Evolutionary conservation across 352 stramenopile genomes (phyloP).

Genomic region (Pythium plurisporium): DNA sequence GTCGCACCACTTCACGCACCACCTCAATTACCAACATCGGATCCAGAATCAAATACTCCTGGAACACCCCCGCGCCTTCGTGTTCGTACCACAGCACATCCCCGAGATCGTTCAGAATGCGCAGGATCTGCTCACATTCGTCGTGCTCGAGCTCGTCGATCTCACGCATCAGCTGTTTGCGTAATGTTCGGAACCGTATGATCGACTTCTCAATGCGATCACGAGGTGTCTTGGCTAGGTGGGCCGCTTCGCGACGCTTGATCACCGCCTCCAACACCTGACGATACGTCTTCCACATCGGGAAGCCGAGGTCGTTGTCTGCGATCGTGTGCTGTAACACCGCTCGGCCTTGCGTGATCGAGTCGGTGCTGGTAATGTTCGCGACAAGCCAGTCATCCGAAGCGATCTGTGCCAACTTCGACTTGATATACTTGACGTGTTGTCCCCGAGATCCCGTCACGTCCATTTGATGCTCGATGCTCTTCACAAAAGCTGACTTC

Average conservation of each 20-base stretch:
- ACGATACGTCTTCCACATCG: slow-evolving; percentile 17
- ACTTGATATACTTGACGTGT: not conserved
- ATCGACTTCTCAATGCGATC: slow-evolving; percentile 1
- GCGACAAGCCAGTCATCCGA: slow-evolving; percentile 1
- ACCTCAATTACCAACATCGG: slow-evolving; percentile 31
- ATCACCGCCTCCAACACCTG: slow-evolving; percentile 1
- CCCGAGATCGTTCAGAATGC: slow-evolving; percentile 14
- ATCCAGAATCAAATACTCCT: slow-evolving; percentile 13
- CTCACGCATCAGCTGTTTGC: slow-evolving; percentile 4
- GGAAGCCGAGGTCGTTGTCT: slow-evolving; percentile 10
- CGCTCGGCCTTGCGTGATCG: not conserved
- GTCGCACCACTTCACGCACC: slow-evolving; percentile 18
- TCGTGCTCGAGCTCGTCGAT: slow-evolving; percentile 9
- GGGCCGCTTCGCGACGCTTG: not conserved
- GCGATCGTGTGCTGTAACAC: slow-evolving; percentile 4
- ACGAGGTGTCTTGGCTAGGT: not conserved
- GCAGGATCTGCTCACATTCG: slow-evolving; percentile 12
- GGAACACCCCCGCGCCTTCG: not conserved
- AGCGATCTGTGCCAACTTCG: not conserved
- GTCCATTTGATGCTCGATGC: not conserved
- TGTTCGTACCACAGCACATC: slow-evolving; percentile 24
- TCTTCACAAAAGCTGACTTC: not conserved
- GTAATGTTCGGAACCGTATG: slow-evolving; percentile 1
- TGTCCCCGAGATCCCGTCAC: not conserved
- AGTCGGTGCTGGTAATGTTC: slow-evolving; percentile 4